Conservation (phyloP, 306 rosid species). For the Abrus pulchellus region DNA sequence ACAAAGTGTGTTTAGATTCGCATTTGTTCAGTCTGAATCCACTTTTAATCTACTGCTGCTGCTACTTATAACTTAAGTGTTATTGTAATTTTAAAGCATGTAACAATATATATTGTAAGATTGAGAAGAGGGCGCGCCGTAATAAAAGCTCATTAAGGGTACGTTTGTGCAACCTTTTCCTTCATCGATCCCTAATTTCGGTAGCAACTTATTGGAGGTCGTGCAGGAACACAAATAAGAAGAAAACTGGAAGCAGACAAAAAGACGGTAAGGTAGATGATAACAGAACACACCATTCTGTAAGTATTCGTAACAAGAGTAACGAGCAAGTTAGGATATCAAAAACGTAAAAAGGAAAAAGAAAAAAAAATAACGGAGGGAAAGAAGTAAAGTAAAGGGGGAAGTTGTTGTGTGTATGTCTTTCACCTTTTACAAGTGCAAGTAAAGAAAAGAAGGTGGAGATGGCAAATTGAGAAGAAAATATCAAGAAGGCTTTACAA, state of each 20-base stretch:
- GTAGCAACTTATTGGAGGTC: not conserved
- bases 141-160: not conserved
- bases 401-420: not conserved
- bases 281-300: not conserved
- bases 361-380: too few species aligned
- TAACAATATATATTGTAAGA: not conserved
- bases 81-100: too few species aligned
- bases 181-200: not conserved
- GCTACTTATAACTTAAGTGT: too few species aligned
- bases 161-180: not conserved
- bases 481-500: conserved; percentile 75
- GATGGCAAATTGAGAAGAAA: not conserved
- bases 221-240: not conserved
- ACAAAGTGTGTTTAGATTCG: too few species aligned
- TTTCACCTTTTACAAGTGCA: not conserved
- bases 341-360: not conserved
- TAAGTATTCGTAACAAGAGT: not conserved
- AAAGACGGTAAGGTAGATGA: not conserved
- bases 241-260: not conserved
- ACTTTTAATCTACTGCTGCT: too few species aligned
- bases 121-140: too few species aligned
- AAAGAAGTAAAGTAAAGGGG: too few species aligned
- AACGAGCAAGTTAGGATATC: not conserved
- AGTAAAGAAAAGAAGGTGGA: not conserved
- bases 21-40: too few species aligned